phyloP scores from a whole-genome alignment of 371 early-diverging fungal species.

The Zychaea mexicana region DNA sequence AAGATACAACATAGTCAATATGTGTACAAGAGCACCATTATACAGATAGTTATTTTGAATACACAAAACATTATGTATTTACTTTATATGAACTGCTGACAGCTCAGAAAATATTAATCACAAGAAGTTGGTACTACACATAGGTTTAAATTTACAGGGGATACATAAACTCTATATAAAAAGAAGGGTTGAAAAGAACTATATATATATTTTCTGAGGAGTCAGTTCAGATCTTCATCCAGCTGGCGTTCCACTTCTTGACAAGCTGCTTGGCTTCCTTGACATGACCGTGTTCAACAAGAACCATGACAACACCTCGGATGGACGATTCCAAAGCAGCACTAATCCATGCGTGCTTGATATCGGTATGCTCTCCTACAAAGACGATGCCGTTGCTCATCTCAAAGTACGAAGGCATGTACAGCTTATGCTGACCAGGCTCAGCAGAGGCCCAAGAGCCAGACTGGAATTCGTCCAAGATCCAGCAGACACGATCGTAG shows the following conservation, averaged over 20 bases:
- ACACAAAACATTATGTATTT: too few species aligned
- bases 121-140: too few species aligned
- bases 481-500: constrained; percentile 32
- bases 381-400: constrained; percentile 31
- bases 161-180: too few species aligned
- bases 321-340: constrained; percentile 33
- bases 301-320: constrained; percentile 34
- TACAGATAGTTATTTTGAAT: too few species aligned
- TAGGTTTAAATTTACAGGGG: too few species aligned
- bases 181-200: too few species aligned
- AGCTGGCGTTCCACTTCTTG: constrained; percentile 27
- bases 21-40: too few species aligned
- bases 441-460: constrained; percentile 28
- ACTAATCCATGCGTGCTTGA: constrained; percentile 37
- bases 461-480: constrained; percentile 26
- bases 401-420: constrained; percentile 36
- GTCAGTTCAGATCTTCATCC: constrained; percentile 41
- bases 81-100: too few species aligned
- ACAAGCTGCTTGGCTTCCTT: constrained; percentile 35
- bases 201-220: too few species aligned
- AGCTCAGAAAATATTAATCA: too few species aligned
- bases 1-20: too few species aligned
- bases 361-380: constrained; percentile 39
- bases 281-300: constrained; percentile 35
- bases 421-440: constrained; percentile 31